These are phyloP conservation scores for Rhodotorula sp. DNA, from an alignment of 1,284 basidiomycete species.

Conservation along the genomic window DNA sequence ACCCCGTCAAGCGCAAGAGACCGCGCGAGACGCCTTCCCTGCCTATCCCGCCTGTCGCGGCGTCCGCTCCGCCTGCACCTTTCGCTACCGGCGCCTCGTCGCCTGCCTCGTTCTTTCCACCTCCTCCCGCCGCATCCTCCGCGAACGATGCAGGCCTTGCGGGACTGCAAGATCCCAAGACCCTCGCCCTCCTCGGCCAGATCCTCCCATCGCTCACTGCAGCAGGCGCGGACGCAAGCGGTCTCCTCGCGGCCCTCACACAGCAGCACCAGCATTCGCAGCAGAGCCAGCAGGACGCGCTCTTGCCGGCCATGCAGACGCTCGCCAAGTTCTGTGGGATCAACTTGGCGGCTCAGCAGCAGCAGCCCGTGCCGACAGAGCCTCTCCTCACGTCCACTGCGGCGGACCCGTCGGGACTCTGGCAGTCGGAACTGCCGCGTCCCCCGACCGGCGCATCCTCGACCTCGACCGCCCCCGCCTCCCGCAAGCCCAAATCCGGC, in stretches of 20 bases:
- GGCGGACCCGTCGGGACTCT: neutral
- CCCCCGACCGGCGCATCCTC: neutral
- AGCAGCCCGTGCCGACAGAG: neutral
- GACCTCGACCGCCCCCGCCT: neutral
- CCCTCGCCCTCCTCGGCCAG: conserved; percentile 30
- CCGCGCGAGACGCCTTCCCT: conserved; percentile 16
- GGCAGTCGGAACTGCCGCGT: neutral
- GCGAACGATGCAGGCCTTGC: neutral
- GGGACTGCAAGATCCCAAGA: conserved; percentile 24
- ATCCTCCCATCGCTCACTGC: conserved; percentile 18
- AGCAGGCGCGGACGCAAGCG: too few relatives aligned
- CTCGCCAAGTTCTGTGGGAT: conserved; percentile 34
- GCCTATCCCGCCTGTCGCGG: conserved; percentile 4
- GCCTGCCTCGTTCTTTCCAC: neutral
- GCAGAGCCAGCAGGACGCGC: conserved; percentile 1
- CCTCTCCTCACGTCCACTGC: neutral
- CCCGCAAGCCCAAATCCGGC: neutral
- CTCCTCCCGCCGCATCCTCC: neutral
- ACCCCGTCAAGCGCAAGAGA: conserved; percentile 37
- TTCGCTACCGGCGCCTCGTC: conserved; percentile 2
- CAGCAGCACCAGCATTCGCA: neutral
- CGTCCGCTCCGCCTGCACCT: neutral
- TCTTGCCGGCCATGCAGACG: conserved; percentile 26
- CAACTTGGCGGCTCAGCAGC: neutral
- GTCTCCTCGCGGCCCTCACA: conserved; percentile 6